phyloP scores from a whole-genome alignment of 2,329 filamentous ascomycete genomes.

The Trichoderma asperellum region DNA sequence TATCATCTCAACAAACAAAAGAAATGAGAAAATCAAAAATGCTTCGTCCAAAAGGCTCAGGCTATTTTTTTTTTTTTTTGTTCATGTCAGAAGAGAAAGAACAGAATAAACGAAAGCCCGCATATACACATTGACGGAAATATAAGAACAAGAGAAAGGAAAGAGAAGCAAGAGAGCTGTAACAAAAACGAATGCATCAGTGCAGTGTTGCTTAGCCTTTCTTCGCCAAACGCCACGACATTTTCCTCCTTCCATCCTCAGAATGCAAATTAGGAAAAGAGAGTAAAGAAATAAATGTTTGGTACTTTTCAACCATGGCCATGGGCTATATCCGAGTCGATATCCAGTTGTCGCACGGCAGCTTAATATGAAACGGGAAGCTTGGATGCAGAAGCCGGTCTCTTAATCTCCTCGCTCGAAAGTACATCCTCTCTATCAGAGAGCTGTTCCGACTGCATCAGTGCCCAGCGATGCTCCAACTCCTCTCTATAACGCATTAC shows the following conservation, averaged over 20 bases:
- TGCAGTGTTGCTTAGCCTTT: too few relatives aligned
- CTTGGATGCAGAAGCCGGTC: slow-evolving; percentile 33
- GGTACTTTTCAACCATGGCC: too few relatives aligned
- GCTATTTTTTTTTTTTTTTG: neutral
- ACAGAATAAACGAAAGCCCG: neutral
- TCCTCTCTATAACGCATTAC: slow-evolving; percentile 37
- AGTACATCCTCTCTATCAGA: slow-evolving; percentile 36
- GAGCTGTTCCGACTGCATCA: slow-evolving; percentile 42
- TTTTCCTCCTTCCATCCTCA: too few relatives aligned
- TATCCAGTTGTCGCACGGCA: neutral
- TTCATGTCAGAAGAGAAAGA: neutral
- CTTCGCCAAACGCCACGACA: too few relatives aligned
- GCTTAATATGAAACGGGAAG: neutral
- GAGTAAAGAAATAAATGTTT: neutral
- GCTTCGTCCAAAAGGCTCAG: too few relatives aligned
- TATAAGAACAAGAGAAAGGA: neutral
- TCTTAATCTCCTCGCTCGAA: slow-evolving; percentile 34
- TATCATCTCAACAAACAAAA: neutral
- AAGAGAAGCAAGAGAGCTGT: neutral
- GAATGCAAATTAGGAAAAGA: neutral
- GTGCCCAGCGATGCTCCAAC: slow-evolving; percentile 44
- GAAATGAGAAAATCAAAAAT: neutral
- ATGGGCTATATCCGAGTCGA: neutral
- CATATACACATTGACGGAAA: neutral
- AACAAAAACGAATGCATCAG: neutral